Evolutionary conservation across 768 basidiomycete genomes (phyloP).

Genomic region (Termitomyces heimii): DNA sequence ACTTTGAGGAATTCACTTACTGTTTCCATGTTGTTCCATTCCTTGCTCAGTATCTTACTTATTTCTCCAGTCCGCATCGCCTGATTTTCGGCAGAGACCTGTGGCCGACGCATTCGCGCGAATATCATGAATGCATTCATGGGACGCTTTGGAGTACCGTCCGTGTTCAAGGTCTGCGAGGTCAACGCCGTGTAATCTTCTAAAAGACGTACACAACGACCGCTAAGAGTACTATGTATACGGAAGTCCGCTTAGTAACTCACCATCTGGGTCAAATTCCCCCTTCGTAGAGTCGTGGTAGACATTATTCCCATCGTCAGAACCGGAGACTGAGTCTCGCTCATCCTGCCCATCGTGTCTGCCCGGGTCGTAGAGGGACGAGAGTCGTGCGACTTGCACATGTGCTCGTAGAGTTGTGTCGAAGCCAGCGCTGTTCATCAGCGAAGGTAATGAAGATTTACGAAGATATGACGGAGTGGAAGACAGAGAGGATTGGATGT

Average conservation of each 20-base stretch:
- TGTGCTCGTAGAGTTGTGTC: constrained; percentile 15
- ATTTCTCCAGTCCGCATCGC: constrained; percentile 89
- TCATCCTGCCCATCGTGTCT: constrained; percentile 31
- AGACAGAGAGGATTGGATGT: constrained; percentile 5
- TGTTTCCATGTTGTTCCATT: constrained; percentile 78
- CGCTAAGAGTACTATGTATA: neutral
- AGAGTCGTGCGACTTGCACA: constrained; percentile 20
- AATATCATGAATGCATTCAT: constrained; percentile 98
- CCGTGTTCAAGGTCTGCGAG: constrained; percentile 76
- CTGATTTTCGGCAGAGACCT: constrained; percentile 83
- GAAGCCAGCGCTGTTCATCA: constrained; percentile 26
- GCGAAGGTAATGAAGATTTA: constrained; percentile 7
- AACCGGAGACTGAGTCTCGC: constrained; percentile 47
- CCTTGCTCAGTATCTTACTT: constrained; percentile 80
- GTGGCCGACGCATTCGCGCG: constrained; percentile 73
- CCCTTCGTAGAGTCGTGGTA: constrained; percentile 31
- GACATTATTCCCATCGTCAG: constrained; percentile 46
- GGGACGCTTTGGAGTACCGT: constrained; percentile 84
- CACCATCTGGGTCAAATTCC: constrained; percentile 44
- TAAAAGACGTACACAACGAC: neutral
- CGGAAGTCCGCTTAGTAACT: constrained; percentile 1
- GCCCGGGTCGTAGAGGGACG: constrained; percentile 17
- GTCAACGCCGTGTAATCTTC: constrained; percentile 47
- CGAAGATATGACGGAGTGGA: constrained; percentile 10
- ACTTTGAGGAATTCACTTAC: constrained; percentile 33